A percentile compares a stretch with the other conserved stretches of the same genome.
phyloP scores from a whole-genome alignment of 345 rosid genomes.

The Euphorbia tirucalli region DNA sequence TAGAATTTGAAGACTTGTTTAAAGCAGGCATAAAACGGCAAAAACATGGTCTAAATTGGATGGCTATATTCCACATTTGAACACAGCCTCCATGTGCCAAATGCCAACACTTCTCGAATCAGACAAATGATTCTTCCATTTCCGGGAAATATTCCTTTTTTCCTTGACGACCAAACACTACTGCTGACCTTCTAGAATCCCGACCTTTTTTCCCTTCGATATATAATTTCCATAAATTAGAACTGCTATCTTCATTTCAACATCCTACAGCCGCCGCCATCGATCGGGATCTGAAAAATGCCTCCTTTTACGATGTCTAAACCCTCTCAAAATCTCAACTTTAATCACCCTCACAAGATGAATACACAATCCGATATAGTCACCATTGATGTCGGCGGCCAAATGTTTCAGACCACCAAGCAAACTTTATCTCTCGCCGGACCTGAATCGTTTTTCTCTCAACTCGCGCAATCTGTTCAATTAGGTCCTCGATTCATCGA shows the following conservation, averaged over 20 bases:
- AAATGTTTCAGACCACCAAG: slow-evolving; percentile 74
- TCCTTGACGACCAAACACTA: not conserved
- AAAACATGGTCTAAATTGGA: slow-evolving; percentile 19
- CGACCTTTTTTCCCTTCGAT: not conserved
- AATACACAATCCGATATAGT: slow-evolving; percentile 13
- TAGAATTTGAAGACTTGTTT: too few relatives aligned
- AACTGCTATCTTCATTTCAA: not conserved
- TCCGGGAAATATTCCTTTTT: not conserved
- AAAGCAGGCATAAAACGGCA: slow-evolving; percentile 2
- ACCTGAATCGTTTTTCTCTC: slow-evolving; percentile 55
- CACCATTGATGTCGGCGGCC: slow-evolving; percentile 74
- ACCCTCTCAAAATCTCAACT: not conserved
- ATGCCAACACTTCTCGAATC: not conserved
- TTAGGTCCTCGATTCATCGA: slow-evolving; percentile 54
- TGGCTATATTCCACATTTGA: not conserved
- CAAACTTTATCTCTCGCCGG: slow-evolving; percentile 70
- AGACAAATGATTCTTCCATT: not conserved
- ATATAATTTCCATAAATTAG: not conserved
- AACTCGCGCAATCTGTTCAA: slow-evolving; percentile 44
- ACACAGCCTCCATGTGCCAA: too few relatives aligned
- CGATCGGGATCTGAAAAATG: slow-evolving; percentile 2
- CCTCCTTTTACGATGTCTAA: slow-evolving; percentile 14
- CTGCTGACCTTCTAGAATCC: slow-evolving; percentile 6
- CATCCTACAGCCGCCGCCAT: not conserved
- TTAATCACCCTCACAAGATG: not conserved